Evolutionary conservation across 495 filamentous ascomycete genomes (phyloP).

Genomic region (Aspergillus cavernicola): DNA sequence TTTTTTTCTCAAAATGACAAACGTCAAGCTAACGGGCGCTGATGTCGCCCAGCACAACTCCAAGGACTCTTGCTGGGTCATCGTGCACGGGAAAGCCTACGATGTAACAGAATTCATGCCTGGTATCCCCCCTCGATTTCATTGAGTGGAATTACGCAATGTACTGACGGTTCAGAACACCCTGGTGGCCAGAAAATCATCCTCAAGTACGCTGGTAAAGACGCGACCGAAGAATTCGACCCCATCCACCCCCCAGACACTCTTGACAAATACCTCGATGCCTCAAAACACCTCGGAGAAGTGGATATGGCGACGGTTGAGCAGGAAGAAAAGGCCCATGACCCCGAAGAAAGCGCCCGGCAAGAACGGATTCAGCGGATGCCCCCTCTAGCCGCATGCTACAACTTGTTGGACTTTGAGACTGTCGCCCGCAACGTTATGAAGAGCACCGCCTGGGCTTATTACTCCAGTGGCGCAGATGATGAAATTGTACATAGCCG

Average conservation of each 20-base stretch:
- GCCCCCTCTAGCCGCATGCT: constrained; percentile 85
- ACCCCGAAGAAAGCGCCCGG: constrained; percentile 74
- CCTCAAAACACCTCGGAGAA: constrained; percentile 81
- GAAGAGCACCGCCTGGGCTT: constrained; percentile 95
- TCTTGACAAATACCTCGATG: constrained; percentile 69
- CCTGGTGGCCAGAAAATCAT: constrained; percentile 82
- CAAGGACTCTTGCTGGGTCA: constrained; percentile 75
- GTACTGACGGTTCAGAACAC: constrained; percentile 53
- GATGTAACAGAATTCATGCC: constrained; percentile 90
- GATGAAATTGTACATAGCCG: constrained; percentile 84
- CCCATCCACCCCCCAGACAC: constrained; percentile 90
- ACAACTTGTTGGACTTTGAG: constrained; percentile 94
- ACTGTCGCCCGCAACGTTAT: constrained; percentile 80
- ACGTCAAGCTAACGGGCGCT: constrained; percentile 59
- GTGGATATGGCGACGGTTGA: constrained; percentile 88
- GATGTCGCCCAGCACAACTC: constrained; percentile 81
- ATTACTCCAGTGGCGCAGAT: constrained; percentile 93
- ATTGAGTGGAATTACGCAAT: no score
- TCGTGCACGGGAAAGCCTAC: constrained; percentile 89
- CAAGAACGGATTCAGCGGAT: constrained; percentile 71
- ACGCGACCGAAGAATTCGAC: constrained; percentile 87
- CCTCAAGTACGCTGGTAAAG: constrained; percentile 76
- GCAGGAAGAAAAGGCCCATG: constrained; percentile 61
- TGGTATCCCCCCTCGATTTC: constrained; percentile 23
- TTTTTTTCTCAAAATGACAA: constrained; percentile 37